phyloP scores from a whole-genome alignment of 2,329 filamentous ascomycete genomes.

The Raffaelea arxii region DNA sequence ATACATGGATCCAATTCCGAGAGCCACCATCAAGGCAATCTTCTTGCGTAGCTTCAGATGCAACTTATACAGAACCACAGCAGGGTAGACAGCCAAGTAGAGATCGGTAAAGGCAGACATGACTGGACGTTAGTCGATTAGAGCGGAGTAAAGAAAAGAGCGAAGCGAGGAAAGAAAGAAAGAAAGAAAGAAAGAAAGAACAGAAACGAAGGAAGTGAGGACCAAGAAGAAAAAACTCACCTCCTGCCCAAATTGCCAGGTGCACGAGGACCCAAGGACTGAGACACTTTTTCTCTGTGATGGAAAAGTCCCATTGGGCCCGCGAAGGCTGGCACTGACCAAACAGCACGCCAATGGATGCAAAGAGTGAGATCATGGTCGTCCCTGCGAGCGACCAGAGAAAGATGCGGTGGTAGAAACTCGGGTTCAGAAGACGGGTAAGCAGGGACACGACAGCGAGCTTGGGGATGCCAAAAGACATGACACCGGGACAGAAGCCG shows the following conservation, averaged over 20 bases:
- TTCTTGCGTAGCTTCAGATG: constrained; percentile 30
- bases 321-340: neutral
- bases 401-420: constrained; percentile 20
- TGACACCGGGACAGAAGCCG: constrained; percentile 26
- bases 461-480: constrained; percentile 31
- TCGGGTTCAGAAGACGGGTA: constrained; percentile 26
- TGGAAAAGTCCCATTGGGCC: constrained; percentile 27
- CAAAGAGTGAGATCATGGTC: constrained; percentile 19
- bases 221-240: constrained; percentile 15
- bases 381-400: constrained; percentile 25
- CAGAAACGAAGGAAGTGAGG: neutral
- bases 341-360: neutral
- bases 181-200: neutral
- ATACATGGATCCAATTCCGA: constrained; percentile 29
- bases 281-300: constrained; percentile 24
- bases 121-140: constrained; percentile 13
- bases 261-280: constrained; percentile 24
- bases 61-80: constrained; percentile 24
- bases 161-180: neutral
- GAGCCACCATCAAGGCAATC: constrained; percentile 24
- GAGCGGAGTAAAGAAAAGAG: neutral
- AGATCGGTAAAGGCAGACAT: constrained; percentile 27
- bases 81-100: constrained; percentile 31
- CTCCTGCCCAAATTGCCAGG: constrained; percentile 28
- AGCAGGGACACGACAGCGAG: constrained; percentile 29